A percentile compares a stretch with the other conserved stretches of the same genome.
These are phyloP conservation scores for Sugiyamaella japonica DNA, from an alignment of 1,139 yeast genomes.

Conservation along the genomic window DNA sequence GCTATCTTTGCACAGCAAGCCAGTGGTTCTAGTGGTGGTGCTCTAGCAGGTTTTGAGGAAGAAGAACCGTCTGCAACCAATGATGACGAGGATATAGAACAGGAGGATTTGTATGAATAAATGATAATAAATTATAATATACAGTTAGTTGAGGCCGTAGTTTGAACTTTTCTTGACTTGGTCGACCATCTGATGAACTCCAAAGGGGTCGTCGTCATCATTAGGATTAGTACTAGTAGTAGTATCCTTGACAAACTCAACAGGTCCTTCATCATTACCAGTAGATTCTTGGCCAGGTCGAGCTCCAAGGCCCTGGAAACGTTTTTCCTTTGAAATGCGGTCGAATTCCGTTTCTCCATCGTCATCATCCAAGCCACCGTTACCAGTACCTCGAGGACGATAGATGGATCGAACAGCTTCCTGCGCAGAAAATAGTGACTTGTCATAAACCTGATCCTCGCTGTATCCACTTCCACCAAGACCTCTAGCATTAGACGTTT, in stretches of 20 bases:
- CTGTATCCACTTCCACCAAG: slow-evolving; percentile 41
- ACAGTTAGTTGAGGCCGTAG: slow-evolving; percentile 26
- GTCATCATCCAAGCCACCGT: slow-evolving; percentile 33
- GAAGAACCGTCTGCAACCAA: background rate
- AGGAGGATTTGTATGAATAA: slow-evolving; percentile 18
- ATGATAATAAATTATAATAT: background rate
- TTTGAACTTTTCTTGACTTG: slow-evolving; percentile 31
- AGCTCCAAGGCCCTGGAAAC: slow-evolving; percentile 42
- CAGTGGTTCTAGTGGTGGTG: background rate
- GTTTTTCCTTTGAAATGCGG: slow-evolving; percentile 38
- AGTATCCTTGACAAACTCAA: slow-evolving; percentile 52
- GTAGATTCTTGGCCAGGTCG: slow-evolving; percentile 32
- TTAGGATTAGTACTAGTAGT: slow-evolving; percentile 8
- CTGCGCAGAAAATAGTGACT: slow-evolving; percentile 54
- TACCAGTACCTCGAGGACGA: slow-evolving; percentile 40
- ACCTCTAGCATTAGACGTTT: slow-evolving; percentile 42
- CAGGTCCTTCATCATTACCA: slow-evolving; percentile 47
- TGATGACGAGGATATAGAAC: slow-evolving; percentile 15
- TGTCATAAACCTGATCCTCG: slow-evolving; percentile 56
- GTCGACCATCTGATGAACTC: slow-evolving; percentile 29
- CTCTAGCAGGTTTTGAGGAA: slow-evolving; percentile 3
- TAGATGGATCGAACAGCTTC: slow-evolving; percentile 54
- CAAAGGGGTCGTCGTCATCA: slow-evolving; percentile 29
- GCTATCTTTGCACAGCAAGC: slow-evolving; percentile 23
- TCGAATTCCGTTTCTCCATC: slow-evolving; percentile 40